phyloP scores from a whole-genome alignment of 140 eudicot genomes.

The Cichorium intybus region DNA sequence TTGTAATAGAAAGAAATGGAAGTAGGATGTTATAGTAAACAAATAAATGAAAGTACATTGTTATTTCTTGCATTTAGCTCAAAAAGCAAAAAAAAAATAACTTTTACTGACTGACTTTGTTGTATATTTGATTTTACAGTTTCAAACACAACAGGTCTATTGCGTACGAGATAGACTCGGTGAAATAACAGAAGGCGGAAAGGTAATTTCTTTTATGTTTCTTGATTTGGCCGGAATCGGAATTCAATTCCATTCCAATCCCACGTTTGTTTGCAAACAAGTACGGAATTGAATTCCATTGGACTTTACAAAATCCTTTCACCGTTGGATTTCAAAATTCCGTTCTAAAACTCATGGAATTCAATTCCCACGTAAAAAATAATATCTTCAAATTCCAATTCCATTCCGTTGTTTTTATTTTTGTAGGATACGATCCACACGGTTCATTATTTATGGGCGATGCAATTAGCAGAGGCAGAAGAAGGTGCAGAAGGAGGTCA shows the following conservation, averaged over 20 bases:
- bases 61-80: too few species aligned
- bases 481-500: slow-evolving; percentile 54
- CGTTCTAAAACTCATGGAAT: too few species aligned
- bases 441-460: slow-evolving; percentile 85
- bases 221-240: background rate
- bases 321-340: too few species aligned
- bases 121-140: slow-evolving; percentile 44
- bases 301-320: too few species aligned
- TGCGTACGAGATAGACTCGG: slow-evolving; percentile 89
- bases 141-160: slow-evolving; percentile 89
- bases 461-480: slow-evolving; percentile 74
- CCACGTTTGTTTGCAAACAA: background rate
- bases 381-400: too few species aligned
- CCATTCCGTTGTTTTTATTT: slow-evolving; percentile 15
- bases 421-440: slow-evolving; percentile 87
- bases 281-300: too few species aligned
- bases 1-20: too few species aligned
- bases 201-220: slow-evolving; percentile 45
- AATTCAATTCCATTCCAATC: too few species aligned
- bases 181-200: slow-evolving; percentile 75
- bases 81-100: background rate
- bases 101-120: background rate
- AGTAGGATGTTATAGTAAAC: too few species aligned
- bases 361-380: too few species aligned
- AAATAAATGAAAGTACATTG: too few species aligned